A percentile compares a stretch with the other conserved stretches of the same genome.
phyloP scores from a whole-genome alignment of 805 yeast genomes.

The Tetrapisispora nanseiensis region DNA sequence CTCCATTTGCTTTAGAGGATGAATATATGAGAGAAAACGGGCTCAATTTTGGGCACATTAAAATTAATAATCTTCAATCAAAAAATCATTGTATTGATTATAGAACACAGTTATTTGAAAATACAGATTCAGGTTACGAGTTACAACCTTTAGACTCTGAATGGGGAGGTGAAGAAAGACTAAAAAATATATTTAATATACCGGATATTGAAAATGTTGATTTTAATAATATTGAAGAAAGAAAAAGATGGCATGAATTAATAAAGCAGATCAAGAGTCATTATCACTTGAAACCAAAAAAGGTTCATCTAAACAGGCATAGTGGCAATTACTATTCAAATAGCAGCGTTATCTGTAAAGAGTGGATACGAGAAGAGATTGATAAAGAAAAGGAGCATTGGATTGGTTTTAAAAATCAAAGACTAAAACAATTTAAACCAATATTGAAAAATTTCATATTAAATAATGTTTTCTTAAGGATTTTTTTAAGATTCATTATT shows the following conservation, averaged over 20 bases:
- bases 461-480: constrained; percentile 74
- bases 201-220: not conserved
- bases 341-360: constrained; percentile 1
- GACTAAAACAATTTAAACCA: constrained; percentile 58
- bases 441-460: constrained; percentile 48
- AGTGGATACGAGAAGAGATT: constrained; percentile 14
- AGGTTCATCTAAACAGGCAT: not conserved
- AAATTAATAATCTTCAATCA: constrained; percentile 32
- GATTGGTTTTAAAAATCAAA: constrained; percentile 34
- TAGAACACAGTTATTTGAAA: constrained; percentile 1
- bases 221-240: constrained; percentile 14
- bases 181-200: constrained; percentile 39
- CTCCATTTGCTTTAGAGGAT: constrained; percentile 55
- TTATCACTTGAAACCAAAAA: constrained; percentile 1
- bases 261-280: constrained; percentile 13
- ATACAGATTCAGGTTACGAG: constrained; percentile 9
- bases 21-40: constrained; percentile 16
- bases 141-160: constrained; percentile 38
- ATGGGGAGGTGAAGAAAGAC: constrained; percentile 67
- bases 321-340: not conserved
- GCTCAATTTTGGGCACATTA: constrained; percentile 39
- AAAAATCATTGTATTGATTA: constrained; percentile 18
- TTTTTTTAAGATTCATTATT: constrained; percentile 47
- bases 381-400: constrained; percentile 22
- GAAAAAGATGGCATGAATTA: constrained; percentile 24